Conservation (phyloP, 768 basidiomycete species). For the Suillus luteus region DNA sequence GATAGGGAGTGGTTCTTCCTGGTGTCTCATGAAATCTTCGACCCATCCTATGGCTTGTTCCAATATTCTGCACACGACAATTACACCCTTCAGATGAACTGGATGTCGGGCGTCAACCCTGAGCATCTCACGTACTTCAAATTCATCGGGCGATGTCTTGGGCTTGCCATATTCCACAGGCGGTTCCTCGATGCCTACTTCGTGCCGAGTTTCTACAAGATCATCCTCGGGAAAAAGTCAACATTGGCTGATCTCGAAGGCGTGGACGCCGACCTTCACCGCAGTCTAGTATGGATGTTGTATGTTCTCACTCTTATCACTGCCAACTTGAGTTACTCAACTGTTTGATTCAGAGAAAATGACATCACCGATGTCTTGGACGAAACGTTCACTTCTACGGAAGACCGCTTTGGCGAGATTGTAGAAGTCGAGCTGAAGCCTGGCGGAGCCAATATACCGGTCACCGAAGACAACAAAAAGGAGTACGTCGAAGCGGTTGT, state of each 20-base stretch:
- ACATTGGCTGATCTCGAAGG: conserved; percentile 66
- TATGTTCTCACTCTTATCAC: conserved; percentile 37
- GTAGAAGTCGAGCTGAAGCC: conserved; percentile 67
- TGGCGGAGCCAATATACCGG: conserved; percentile 58
- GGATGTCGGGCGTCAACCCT: conserved; percentile 72
- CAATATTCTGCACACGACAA: conserved; percentile 82
- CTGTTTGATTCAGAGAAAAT: conserved; percentile 52
- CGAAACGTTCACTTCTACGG: conserved; percentile 70
- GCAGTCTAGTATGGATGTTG: conserved; percentile 77
- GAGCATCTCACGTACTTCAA: conserved; percentile 82
- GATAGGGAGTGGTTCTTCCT: conserved; percentile 85
- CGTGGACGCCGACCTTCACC: conserved; percentile 66
- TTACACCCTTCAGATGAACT: conserved; percentile 81
- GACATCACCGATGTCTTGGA: conserved; percentile 76
- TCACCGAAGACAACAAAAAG: conserved; percentile 76
- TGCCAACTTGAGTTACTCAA: conserved; percentile 8
- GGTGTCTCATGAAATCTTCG: conserved; percentile 80
- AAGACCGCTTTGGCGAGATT: conserved; percentile 75
- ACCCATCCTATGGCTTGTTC: conserved; percentile 80
- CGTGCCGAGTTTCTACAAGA: conserved; percentile 80
- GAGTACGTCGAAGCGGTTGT: conserved; percentile 80
- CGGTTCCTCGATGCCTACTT: conserved; percentile 82
- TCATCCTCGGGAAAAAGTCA: conserved; percentile 64
- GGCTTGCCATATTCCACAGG: conserved; percentile 76
- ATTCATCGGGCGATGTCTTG: conserved; percentile 75